Conservation (phyloP, 2,329 filamentous ascomycete genomes). For the Colletotrichum sp. region DNA sequence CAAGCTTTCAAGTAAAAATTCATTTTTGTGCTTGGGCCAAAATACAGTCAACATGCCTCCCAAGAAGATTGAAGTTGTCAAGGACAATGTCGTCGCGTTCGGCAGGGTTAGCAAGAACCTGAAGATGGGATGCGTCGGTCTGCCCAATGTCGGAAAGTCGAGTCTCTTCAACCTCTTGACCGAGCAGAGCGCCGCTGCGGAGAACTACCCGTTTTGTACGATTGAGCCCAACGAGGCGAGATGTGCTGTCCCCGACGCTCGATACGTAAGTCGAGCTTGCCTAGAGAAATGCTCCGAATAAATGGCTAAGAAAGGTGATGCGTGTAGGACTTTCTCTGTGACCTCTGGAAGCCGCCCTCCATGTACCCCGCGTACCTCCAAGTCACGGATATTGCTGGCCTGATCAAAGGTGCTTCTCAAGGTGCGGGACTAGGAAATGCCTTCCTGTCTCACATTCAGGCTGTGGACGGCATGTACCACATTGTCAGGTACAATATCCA, state of each 20-base stretch:
- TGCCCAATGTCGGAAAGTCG: constrained; percentile 52
- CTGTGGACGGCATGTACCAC: constrained; percentile 51
- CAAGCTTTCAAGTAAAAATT: background rate
- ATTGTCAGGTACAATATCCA: constrained; percentile 39
- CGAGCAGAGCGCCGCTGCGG: constrained; percentile 48
- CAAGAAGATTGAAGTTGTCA: constrained; percentile 43
- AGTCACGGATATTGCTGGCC: constrained; percentile 50
- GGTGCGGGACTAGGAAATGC: constrained; percentile 50
- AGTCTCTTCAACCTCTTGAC: constrained; percentile 51
- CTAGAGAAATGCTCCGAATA: background rate
- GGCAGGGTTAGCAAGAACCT: constrained; percentile 48
- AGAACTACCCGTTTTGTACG: constrained; percentile 52
- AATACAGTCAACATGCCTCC: constrained; percentile 38
- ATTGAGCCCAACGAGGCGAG: constrained; percentile 53
- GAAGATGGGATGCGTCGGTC: constrained; percentile 52
- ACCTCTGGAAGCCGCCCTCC: constrained; percentile 50
- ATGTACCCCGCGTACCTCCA: constrained; percentile 50
- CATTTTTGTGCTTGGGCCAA: background rate
- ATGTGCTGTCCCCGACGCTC: constrained; percentile 47
- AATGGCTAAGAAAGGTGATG: constrained; percentile 1
- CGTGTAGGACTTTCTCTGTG: constrained; percentile 46
- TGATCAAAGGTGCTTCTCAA: constrained; percentile 49
- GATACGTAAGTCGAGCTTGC: constrained; percentile 41
- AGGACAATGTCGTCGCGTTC: constrained; percentile 50
- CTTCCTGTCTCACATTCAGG: constrained; percentile 50